Evolutionary conservation across 352 stramenopile species (phyloP), one percentile per base, ranked within the genome.

Genomic region (Sclerospora graminicola): DNA sequence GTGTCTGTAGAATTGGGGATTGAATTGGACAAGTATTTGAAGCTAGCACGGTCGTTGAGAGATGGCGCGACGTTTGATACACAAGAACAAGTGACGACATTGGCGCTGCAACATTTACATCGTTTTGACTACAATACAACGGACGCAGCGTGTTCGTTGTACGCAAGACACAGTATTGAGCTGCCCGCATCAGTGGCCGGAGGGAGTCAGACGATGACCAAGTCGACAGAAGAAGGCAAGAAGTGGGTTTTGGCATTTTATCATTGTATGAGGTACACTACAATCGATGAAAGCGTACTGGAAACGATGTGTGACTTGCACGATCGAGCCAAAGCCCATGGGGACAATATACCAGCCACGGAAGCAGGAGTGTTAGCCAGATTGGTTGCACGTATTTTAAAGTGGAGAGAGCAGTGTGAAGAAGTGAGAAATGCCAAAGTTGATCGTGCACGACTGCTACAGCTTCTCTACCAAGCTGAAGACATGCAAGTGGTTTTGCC

Each of bases 21-120:
- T 5, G 75, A 89, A 31, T 49, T 94, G 23, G 73, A 87, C 31
- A 84, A 83, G 38, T 94, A 91, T 48, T 38, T 94, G 37, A 76
- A 80, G 56, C 57, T 94, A 35, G 82, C 77, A 41, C 51, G 67
- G 13, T 76, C 77, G 15, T 45, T 94, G 29, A 58, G 77, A n/a
- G 74, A 87, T 45, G 79, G 78, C 21, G 68, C 73, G 15, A 89
- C 76, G 36, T 87, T 89, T 52, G 82, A 89, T 43, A 82, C 75
- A 4, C 59, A 82, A 10, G 77, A 94, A 50, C 77, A 89, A 35
- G 65, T 89, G 35, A 60, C 45, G 23, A 65, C 72, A 11, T 60
- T 86, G 18, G 82, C 82, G 14, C 51, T 94, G 13, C 63, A 91
- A 48, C 66, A 83, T 34, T 60, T 94, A 15, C 82, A 94, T 43